phyloP scores from a whole-genome alignment of 2,329 filamentous ascomycete species.

The Capronia coronata region DNA sequence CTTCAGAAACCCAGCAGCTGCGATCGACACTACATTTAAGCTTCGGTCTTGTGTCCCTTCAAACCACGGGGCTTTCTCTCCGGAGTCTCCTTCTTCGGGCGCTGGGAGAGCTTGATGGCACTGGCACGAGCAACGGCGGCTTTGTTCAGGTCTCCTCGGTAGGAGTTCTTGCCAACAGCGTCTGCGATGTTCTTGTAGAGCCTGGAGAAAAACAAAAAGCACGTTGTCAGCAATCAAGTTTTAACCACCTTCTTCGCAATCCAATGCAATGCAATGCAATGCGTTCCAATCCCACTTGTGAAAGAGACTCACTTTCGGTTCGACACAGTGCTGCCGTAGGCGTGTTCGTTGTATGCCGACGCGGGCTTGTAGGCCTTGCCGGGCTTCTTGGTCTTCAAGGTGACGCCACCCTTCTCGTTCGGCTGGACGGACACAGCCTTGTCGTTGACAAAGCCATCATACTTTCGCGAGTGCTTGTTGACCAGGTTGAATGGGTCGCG shows the following conservation, averaged over 20 bases:
- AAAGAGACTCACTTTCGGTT: slow-evolving; percentile 65
- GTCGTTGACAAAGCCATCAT: slow-evolving; percentile 87
- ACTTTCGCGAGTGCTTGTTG: slow-evolving; percentile 89
- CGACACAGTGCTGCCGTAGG: slow-evolving; percentile 65
- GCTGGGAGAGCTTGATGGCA: slow-evolving; percentile 74
- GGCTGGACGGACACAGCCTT: slow-evolving; percentile 79
- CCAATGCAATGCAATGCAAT: background rate
- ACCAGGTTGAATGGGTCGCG: slow-evolving; percentile 87
- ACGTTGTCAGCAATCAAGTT: slow-evolving; percentile 26
- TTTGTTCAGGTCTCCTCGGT: slow-evolving; percentile 72
- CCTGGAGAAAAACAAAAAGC: slow-evolving; percentile 43
- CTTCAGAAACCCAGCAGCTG: background rate
- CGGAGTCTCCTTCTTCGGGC: slow-evolving; percentile 66
- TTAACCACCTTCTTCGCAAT: slow-evolving; percentile 2
- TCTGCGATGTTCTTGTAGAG: slow-evolving; percentile 84
- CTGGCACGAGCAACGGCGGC: slow-evolving; percentile 79
- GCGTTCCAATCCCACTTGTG: too few species aligned
- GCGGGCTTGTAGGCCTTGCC: slow-evolving; percentile 66
- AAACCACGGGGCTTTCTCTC: slow-evolving; percentile 70
- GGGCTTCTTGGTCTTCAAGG: slow-evolving; percentile 75
- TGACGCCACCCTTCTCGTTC: slow-evolving; percentile 70
- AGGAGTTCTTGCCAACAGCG: slow-evolving; percentile 73
- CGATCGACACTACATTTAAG: slow-evolving; percentile 13
- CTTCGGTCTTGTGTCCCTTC: slow-evolving; percentile 65
- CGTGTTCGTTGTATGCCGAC: slow-evolving; percentile 56